Evolutionary conservation across 2,329 filamentous ascomycete genomes (phyloP).

Genomic region (Cladobotryum mycophilum): DNA sequence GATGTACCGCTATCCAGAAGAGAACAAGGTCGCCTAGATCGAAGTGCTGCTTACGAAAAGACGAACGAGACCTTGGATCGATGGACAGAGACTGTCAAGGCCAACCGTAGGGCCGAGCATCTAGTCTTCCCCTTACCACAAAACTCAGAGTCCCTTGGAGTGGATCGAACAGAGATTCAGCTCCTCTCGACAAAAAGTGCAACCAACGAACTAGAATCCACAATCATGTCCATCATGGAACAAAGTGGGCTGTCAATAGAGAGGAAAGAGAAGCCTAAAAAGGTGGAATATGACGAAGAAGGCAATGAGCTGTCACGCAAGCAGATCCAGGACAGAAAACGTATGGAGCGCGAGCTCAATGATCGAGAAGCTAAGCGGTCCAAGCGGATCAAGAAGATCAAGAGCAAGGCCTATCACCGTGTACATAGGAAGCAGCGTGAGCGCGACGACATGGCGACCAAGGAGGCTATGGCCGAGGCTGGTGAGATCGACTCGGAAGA

Average conservation of each 20-base stretch:
- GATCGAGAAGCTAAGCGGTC: constrained; percentile 84
- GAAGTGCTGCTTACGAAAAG: constrained; percentile 77
- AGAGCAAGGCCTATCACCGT: constrained; percentile 89
- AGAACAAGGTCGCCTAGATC: constrained; percentile 79
- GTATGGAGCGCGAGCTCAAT: constrained; percentile 74
- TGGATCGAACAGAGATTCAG: constrained; percentile 56
- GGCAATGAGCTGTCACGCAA: constrained; percentile 66
- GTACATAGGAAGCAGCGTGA: constrained; percentile 74
- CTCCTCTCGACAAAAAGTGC: constrained; percentile 58
- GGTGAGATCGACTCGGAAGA: constrained; percentile 59
- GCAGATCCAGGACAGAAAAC: constrained; percentile 65
- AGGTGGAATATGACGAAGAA: constrained; percentile 61
- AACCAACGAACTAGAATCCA: constrained; percentile 74
- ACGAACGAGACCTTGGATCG: constrained; percentile 84
- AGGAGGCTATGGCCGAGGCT: constrained; percentile 48
- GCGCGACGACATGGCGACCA: constrained; percentile 46
- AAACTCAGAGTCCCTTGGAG: constrained; percentile 55
- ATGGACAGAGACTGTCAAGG: constrained; percentile 93
- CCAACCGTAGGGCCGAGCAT: constrained; percentile 86
- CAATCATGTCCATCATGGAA: constrained; percentile 82
- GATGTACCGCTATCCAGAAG: constrained; percentile 77
- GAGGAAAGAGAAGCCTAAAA: constrained; percentile 39
- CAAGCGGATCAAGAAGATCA: constrained; percentile 97
- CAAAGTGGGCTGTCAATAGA: constrained; percentile 69
- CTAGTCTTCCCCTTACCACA: constrained; percentile 79